Evolutionary conservation across 1,284 basidiomycete genomes (phyloP), one percentile per base, ranked within the genome.

Genomic region (Ganoderma resinaceum): DNA sequence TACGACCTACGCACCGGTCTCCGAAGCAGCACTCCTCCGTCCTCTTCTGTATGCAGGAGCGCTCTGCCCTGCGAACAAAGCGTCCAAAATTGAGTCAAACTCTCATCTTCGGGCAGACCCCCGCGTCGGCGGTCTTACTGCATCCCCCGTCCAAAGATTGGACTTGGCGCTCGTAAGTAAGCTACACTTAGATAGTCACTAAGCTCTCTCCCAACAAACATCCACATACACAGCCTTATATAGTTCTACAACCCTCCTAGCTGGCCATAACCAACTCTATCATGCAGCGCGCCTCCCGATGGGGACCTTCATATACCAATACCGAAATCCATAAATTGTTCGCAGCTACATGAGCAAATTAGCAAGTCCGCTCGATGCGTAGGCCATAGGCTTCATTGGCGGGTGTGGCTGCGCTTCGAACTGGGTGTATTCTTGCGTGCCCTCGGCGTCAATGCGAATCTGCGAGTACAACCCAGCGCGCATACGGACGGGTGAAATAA

Each of bases 381-480:
- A 98, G 1, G 95, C 95, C 96, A 98, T 98, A 11, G 96, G 96
- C 78, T 91, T 94, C 84, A 97, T 85, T 62, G 94, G 90, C 26
- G 96, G 96, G 82, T 98, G 96, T 35, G 93, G 91, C 63, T 89
- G 90, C 12, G 96, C 95, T 20, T 93, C 91, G 78, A 97, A 98
- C 76, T 95, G 91, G 74, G 89, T 84, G 81, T 95, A 96, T 62
- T 90, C 80, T 72, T 92, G 86, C 67, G 89, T 87, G 20, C 96
- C 96, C 43, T 86, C 82, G 37, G 91, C 87, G 78, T 97, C 91
- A 76, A 98, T 94, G 58, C 91, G 91, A 74, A 97, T 91, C 92
- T 94, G 73, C 62, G 62, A 26, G 37, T 16, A 23, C 20, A 37
- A 5, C 7, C 55, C 60, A 11, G 23, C 40, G 60, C 66, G 42